phyloP scores from a whole-genome alignment of 176 grass and related monocot species.

The Triticum timopheevii region DNA sequence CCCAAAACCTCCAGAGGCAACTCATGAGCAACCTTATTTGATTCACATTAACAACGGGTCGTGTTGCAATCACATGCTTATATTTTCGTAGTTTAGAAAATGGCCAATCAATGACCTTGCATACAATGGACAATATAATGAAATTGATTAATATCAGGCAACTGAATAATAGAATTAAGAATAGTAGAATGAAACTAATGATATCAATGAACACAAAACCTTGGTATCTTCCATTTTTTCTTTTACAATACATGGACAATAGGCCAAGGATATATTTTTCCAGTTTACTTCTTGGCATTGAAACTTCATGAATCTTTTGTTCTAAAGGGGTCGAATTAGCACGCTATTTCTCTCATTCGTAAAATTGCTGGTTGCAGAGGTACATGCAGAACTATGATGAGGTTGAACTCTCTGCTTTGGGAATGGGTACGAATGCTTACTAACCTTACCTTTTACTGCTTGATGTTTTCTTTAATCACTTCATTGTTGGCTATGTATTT shows the following conservation, averaged over 20 bases:
- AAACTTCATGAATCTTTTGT: background rate
- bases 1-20: background rate
- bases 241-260: background rate
- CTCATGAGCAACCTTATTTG: background rate
- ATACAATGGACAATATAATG: background rate
- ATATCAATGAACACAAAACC: background rate
- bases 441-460: background rate
- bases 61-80: background rate
- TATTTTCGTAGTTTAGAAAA: background rate
- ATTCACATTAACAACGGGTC: background rate
- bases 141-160: background rate
- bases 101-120: background rate
- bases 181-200: background rate
- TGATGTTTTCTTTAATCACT: background rate
- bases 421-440: constrained; percentile 69
- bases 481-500: background rate
- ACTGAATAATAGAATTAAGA: background rate
- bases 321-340: background rate
- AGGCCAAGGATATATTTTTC: background rate
- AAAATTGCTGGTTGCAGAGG: constrained; percentile 41
- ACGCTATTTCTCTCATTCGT: background rate
- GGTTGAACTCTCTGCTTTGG: constrained; percentile 78
- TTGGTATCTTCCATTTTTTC: background rate
- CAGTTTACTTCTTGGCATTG: background rate
- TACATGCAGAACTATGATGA: constrained; percentile 89